Percentiles rank a stretch among this genome's conserved stretches.
These are phyloP conservation scores for Arthrobotrys megalospora DNA, from an alignment of 2,329 filamentous ascomycete genomes.

Conservation along the genomic window DNA sequence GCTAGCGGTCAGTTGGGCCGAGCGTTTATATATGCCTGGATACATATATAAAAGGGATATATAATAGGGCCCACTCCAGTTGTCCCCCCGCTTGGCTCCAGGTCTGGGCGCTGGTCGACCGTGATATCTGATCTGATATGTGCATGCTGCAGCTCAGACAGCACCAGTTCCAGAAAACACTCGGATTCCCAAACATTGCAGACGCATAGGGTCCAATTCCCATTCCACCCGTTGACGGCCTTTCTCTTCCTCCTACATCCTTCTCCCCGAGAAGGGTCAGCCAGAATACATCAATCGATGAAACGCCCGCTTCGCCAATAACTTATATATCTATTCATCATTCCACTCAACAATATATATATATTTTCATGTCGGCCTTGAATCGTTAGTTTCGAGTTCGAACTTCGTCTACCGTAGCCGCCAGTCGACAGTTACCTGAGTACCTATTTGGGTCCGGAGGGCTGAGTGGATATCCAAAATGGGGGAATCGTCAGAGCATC, in stretches of 20 bases:
- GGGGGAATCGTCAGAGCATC: conserved; percentile 30
- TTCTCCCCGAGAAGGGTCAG: conserved; percentile 43
- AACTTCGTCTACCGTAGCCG: background rate
- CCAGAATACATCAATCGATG: background rate
- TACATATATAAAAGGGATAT: background rate
- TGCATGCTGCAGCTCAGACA: conserved; percentile 48
- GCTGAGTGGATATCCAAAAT: conserved; percentile 18
- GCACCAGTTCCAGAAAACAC: conserved; percentile 40
- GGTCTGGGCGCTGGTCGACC: background rate
- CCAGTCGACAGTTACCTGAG: background rate
- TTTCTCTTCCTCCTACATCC: conserved; percentile 26
- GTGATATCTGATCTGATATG: conserved; percentile 46
- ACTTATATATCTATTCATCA: conserved; percentile 22
- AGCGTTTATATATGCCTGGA: too few relatives aligned
- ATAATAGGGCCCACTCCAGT: background rate
- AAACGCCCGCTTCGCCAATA: conserved; percentile 35
- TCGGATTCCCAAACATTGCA: conserved; percentile 35
- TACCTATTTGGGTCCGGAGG: background rate
- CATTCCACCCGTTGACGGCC: conserved; percentile 10
- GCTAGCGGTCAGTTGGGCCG: background rate
- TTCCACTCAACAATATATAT: conserved; percentile 3
- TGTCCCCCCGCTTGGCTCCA: conserved; percentile 8
- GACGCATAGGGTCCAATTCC: conserved; percentile 16
- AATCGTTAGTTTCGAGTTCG: conserved; percentile 9
- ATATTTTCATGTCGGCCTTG: conserved; percentile 28